Conservation (phyloP, 192 early-diverging fungal genomes). For the Rhizoclosmatium sp. region DNA sequence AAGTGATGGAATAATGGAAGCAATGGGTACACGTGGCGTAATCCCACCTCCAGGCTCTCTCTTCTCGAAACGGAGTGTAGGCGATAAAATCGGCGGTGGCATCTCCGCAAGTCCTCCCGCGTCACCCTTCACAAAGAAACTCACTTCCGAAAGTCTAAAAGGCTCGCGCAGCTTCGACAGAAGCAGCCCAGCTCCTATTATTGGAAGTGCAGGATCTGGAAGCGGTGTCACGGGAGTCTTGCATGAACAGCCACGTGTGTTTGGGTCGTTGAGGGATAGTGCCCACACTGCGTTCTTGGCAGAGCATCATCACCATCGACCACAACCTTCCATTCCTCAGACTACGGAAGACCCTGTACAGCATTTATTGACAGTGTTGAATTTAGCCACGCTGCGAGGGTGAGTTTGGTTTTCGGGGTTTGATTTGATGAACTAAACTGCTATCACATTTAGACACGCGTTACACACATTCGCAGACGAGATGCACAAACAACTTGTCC, state of each 20-base stretch:
- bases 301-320: constrained; percentile 9
- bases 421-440: no score
- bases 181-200: not conserved
- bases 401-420: no score
- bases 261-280: constrained; percentile 50
- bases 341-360: constrained; percentile 23
- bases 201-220: constrained; percentile 26
- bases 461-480: constrained; percentile 53
- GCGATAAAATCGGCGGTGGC: not conserved
- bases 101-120: constrained; percentile 13
- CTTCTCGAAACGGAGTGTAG: not conserved
- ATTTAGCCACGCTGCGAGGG: constrained; percentile 49
- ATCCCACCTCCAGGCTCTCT: not conserved
- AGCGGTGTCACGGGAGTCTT: constrained; percentile 3
- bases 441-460: constrained; percentile 27
- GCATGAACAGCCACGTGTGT: constrained; percentile 37
- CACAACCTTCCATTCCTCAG: constrained; percentile 22
- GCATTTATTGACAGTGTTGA: constrained; percentile 45
- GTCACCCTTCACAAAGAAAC: constrained; percentile 14
- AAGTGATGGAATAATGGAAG: constrained; percentile 21
- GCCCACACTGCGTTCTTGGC: constrained; percentile 49
- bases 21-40: not conserved
- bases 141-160: not conserved
- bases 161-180: constrained; percentile 21
- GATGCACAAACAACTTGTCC: constrained; percentile 19